Evolutionary conservation across 2,329 filamentous ascomycete species (phyloP).

Genomic region (Trichothecium sympodiale): DNA sequence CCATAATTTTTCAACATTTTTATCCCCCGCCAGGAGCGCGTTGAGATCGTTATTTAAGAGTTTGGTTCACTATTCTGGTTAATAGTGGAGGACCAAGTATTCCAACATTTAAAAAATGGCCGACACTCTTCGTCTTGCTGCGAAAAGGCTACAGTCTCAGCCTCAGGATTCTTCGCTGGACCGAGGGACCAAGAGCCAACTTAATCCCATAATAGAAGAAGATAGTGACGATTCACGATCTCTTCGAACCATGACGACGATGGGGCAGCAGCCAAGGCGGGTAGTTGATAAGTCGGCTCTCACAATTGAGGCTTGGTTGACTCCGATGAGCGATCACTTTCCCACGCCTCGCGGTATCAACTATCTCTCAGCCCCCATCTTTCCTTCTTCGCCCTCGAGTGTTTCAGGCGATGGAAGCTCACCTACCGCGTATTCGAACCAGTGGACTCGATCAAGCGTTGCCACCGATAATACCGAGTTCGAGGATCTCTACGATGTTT

Average conservation of each 20-base stretch:
- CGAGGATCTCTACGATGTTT: conserved; percentile 79
- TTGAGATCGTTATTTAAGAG: background rate
- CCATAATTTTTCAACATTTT: conserved; percentile 3
- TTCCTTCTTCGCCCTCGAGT: conserved; percentile 50
- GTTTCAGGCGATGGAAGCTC: conserved; percentile 41
- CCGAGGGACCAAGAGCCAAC: conserved; percentile 37
- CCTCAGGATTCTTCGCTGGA: conserved; percentile 43
- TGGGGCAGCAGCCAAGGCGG: conserved; percentile 14
- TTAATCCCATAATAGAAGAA: conserved; percentile 59
- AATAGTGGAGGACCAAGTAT: too few species aligned
- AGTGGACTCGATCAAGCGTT: conserved; percentile 53
- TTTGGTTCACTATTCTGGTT: conserved; percentile 13
- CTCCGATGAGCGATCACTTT: conserved; percentile 53
- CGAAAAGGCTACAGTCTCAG: conserved; percentile 10
- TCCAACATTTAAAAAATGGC: too few species aligned
- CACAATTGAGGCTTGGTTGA: conserved; percentile 47
- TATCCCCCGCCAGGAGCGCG: background rate
- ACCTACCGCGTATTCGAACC: conserved; percentile 43
- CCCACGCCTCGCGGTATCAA: conserved; percentile 60
- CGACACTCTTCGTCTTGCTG: conserved; percentile 17
- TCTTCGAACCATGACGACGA: conserved; percentile 7
- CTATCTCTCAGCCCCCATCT: conserved; percentile 51
- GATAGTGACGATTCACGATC: conserved; percentile 27
- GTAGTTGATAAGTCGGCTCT: conserved; percentile 28
- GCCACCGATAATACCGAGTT: conserved; percentile 62